phyloP scores from a whole-genome alignment of 768 basidiomycete genomes.

The Tephrocybe sp. region DNA sequence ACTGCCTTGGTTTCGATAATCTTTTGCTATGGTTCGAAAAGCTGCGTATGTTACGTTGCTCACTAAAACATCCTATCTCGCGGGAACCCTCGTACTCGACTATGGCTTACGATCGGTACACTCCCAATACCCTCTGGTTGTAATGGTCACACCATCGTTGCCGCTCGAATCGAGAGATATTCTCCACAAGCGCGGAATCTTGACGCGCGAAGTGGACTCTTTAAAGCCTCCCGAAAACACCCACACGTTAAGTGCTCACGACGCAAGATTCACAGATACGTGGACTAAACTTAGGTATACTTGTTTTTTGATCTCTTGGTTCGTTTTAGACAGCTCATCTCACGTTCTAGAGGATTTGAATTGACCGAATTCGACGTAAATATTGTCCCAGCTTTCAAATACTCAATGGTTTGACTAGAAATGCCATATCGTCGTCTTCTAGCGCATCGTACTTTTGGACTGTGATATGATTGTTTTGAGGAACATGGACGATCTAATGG shows the following conservation, averaged over 20 bases:
- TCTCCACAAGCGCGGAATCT: constrained; percentile 53
- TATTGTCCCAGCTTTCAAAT: neutral
- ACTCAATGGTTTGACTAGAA: no score
- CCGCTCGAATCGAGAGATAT: constrained; percentile 46
- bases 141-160: constrained; percentile 67
- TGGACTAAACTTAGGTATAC: constrained; percentile 70
- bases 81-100: constrained; percentile 61
- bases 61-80: constrained; percentile 67
- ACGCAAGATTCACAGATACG: constrained; percentile 61
- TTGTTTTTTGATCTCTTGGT: neutral
- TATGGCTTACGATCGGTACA: constrained; percentile 49
- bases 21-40: constrained; percentile 30
- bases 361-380: constrained; percentile 65
- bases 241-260: constrained; percentile 39
- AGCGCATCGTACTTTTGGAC: constrained; percentile 82
- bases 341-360: constrained; percentile 51
- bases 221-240: constrained; percentile 48
- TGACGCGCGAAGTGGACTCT: constrained; percentile 53
- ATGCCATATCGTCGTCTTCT: neutral
- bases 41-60: constrained; percentile 77
- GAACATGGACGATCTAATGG: constrained; percentile 79
- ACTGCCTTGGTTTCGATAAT: neutral
- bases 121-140: constrained; percentile 73
- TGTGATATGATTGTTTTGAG: constrained; percentile 82
- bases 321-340: neutral